phyloP scores from a whole-genome alignment of 805 yeast genomes.

The Saturnispora besseyi region DNA sequence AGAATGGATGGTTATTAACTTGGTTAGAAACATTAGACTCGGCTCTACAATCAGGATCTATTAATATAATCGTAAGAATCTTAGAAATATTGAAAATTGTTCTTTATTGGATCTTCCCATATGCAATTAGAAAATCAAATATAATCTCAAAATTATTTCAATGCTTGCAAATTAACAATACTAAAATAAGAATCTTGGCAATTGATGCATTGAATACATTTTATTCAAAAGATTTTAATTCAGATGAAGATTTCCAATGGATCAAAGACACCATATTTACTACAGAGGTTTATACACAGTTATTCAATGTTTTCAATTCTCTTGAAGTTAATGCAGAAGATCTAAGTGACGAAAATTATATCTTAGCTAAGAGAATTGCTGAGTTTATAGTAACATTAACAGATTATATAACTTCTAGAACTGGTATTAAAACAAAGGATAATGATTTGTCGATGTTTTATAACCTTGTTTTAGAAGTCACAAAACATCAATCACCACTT shows the following conservation, averaged over 20 bases:
- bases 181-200: constrained; percentile 69
- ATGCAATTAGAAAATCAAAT: constrained; percentile 57
- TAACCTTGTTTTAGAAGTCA: constrained; percentile 67
- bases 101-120: constrained; percentile 83
- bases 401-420: constrained; percentile 47
- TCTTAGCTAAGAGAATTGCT: constrained; percentile 78
- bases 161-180: constrained; percentile 47
- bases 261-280: constrained; percentile 74
- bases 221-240: constrained; percentile 68
- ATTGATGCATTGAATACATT: constrained; percentile 86
- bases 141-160: constrained; percentile 54
- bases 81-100: constrained; percentile 83
- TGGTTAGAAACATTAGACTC: constrained; percentile 55
- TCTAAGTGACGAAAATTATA: constrained; percentile 63
- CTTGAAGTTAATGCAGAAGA: constrained; percentile 58
- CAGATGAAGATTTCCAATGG: constrained; percentile 60
- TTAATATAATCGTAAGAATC: constrained; percentile 42
- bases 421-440: constrained; percentile 30
- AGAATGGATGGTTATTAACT: constrained; percentile 78
- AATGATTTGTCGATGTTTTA: constrained; percentile 64
- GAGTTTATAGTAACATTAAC: constrained; percentile 87
- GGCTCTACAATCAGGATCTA: constrained; percentile 28
- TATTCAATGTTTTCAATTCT: constrained; percentile 53
- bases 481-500: constrained; percentile 77
- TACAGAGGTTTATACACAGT: constrained; percentile 61